A percentile compares a stretch with the other conserved stretches of the same genome.
These are phyloP conservation scores for Corylus heterophylla DNA, from an alignment of 306 rosid genomes.

Conservation along the genomic window DNA sequence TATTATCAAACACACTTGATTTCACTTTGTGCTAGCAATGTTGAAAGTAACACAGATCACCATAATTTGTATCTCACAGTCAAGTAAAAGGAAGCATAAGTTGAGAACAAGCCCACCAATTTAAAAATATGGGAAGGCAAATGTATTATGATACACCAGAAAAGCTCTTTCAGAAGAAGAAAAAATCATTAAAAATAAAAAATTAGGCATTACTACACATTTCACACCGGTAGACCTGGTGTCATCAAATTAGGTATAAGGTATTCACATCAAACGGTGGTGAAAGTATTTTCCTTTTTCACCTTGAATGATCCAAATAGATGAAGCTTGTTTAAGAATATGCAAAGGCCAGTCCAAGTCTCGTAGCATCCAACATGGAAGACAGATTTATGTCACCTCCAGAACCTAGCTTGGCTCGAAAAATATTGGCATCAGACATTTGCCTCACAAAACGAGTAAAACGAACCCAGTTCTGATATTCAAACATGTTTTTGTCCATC, in stretches of 20 bases:
- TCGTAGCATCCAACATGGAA: slow-evolving; percentile 41
- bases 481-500: slow-evolving; percentile 77
- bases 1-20: too few relatives aligned
- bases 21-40: background rate
- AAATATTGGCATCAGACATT: slow-evolving; percentile 58
- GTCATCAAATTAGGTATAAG: slow-evolving; percentile 19
- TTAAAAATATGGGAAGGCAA: slow-evolving; percentile 59
- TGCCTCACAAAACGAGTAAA: slow-evolving; percentile 85
- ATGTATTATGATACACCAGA: slow-evolving; percentile 36
- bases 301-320: slow-evolving; percentile 14
- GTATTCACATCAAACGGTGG: slow-evolving; percentile 31
- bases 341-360: slow-evolving; percentile 51
- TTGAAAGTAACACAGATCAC: slow-evolving; percentile 1
- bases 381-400: slow-evolving; percentile 43
- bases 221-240: slow-evolving; percentile 39
- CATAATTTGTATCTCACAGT: slow-evolving; percentile 17
- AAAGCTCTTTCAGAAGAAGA: slow-evolving; percentile 31
- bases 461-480: slow-evolving; percentile 64
- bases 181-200: slow-evolving; percentile 33
- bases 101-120: slow-evolving; percentile 49
- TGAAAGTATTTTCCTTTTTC: slow-evolving; percentile 21
- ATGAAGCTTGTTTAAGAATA: slow-evolving; percentile 40
- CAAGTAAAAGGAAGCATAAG: slow-evolving; percentile 26
- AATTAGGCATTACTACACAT: slow-evolving; percentile 48
- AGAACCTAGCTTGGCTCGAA: slow-evolving; percentile 76